Percentiles rank a stretch among this genome's conserved stretches.
phyloP scores from a whole-genome alignment of 768 basidiomycete species.

The Daedalea quercina region DNA sequence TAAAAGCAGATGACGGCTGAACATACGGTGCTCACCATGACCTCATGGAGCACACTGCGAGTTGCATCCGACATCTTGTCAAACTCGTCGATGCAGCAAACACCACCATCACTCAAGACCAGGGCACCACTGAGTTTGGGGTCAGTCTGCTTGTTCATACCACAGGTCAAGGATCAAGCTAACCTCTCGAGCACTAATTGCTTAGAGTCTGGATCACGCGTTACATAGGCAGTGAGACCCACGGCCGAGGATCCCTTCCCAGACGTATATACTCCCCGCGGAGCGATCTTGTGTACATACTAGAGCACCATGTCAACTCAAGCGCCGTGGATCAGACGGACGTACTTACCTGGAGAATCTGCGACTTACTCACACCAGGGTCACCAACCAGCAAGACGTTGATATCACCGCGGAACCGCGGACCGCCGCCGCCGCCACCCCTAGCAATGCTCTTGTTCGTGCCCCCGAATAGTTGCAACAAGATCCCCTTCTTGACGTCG shows the following conservation, averaged over 20 bases:
- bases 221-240: conserved; percentile 97
- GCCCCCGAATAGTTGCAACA: conserved; percentile 94
- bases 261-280: conserved; percentile 94
- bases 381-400: conserved; percentile 97
- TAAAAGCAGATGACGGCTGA: background rate
- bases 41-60: conserved; percentile 96
- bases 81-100: conserved; percentile 98
- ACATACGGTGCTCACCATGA: conserved; percentile 60
- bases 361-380: conserved; percentile 94
- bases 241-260: conserved; percentile 99
- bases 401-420: conserved; percentile 95
- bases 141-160: no score
- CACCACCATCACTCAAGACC: conserved; percentile 91
- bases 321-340: background rate
- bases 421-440: conserved; percentile 94
- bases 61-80: conserved; percentile 99
- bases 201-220: conserved; percentile 96
- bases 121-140: conserved; percentile 70
- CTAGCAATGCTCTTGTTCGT: conserved; percentile 93
- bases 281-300: conserved; percentile 99
- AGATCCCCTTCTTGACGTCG: conserved; percentile 97
- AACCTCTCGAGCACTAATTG: conserved; percentile 96
- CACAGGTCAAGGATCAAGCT: conserved; percentile 7
- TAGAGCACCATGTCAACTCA: conserved; percentile 25
- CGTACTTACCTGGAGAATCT: conserved; percentile 75